Evolutionary conservation across 371 early-diverging fungal genomes (phyloP).

Genomic region (Mortierella sp.): DNA sequence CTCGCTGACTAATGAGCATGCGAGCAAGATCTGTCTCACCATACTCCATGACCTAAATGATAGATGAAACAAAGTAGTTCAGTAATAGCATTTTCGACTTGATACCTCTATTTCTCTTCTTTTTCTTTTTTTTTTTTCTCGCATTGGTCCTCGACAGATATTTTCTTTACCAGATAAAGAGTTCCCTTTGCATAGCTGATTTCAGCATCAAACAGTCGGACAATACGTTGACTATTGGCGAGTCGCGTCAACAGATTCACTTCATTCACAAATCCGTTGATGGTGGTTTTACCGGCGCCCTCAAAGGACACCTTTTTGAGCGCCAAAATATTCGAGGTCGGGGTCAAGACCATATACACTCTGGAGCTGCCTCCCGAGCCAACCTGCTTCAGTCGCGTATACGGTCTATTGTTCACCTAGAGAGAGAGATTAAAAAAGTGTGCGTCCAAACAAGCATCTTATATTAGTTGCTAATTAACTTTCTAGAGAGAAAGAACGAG

Average conservation of each 20-base stretch:
- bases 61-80: not conserved
- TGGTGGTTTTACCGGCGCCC: slow-evolving; percentile 69
- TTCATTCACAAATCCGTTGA: slow-evolving; percentile 86
- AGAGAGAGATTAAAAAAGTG: no score
- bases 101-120: no score
- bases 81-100: no score
- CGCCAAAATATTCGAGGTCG: slow-evolving; percentile 78
- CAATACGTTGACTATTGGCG: slow-evolving; percentile 70
- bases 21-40: slow-evolving; percentile 94
- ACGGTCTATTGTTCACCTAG: slow-evolving; percentile 68
- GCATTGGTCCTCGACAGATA: not conserved
- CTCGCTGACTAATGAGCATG: slow-evolving; percentile 66
- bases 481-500: slow-evolving; percentile 5
- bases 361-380: slow-evolving; percentile 93
- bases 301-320: slow-evolving; percentile 88
- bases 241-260: slow-evolving; percentile 80
- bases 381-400: slow-evolving; percentile 68
- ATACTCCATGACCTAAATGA: slow-evolving; percentile 79
- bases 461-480: no score
- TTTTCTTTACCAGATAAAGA: slow-evolving; percentile 71
- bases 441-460: no score
- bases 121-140: not conserved
- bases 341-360: slow-evolving; percentile 88
- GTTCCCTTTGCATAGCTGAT: slow-evolving; percentile 64
- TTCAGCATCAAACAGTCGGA: slow-evolving; percentile 84